These are phyloP conservation scores for Vaccinium vitisidaea DNA, from an alignment of 148 eudicot genomes.

Conservation along the genomic window DNA sequence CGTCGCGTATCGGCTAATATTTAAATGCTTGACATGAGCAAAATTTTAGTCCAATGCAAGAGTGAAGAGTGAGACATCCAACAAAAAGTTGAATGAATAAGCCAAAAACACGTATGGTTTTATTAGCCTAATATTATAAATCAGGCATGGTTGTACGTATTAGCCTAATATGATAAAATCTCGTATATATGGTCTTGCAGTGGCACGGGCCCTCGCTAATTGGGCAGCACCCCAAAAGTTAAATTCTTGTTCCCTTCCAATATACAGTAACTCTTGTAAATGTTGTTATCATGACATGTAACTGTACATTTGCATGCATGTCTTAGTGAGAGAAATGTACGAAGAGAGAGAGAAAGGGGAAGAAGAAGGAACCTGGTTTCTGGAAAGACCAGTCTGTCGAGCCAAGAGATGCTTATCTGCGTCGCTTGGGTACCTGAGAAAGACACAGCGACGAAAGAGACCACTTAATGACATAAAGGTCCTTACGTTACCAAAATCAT, in stretches of 20 bases:
- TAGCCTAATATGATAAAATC: too few species aligned
- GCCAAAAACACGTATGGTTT: too few species aligned
- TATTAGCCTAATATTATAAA: too few species aligned
- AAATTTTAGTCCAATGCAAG: too few species aligned
- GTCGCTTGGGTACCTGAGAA: conserved; percentile 95
- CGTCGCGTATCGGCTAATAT: too few species aligned
- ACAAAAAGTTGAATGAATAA: too few species aligned
- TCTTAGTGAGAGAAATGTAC: background rate
- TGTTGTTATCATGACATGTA: background rate
- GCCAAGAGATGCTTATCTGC: conserved; percentile 88
- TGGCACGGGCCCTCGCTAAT: too few species aligned
- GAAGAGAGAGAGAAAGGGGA: conserved; percentile 7
- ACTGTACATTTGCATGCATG: conserved; percentile 5
- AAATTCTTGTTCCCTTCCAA: background rate
- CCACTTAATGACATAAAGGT: conserved; percentile 22
- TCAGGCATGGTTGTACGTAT: too few species aligned
- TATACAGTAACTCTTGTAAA: too few species aligned
- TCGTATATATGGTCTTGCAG: too few species aligned
- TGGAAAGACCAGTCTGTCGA: conserved; percentile 88
- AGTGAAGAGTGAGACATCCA: too few species aligned
- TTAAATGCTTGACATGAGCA: too few species aligned
- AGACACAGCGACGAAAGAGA: conserved; percentile 21
- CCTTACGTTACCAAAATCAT: conserved; percentile 4
- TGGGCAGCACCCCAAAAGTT: background rate
- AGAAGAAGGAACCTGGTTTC: conserved; percentile 58